Conservation (phyloP, 805 yeast genomes). For the Candida insectorum region DNA sequence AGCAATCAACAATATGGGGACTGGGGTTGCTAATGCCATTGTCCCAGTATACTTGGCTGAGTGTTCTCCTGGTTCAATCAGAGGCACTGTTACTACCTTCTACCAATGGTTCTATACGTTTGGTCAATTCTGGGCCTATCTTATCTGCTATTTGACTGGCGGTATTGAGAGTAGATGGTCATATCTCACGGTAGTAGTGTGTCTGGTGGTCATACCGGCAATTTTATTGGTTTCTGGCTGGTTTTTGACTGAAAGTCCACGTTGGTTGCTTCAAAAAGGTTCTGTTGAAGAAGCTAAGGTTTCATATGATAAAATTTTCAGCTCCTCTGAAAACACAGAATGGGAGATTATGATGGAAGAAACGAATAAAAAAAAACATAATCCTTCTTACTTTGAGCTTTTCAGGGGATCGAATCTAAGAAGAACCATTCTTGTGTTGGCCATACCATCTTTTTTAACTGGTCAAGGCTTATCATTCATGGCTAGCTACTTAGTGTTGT, state of each 20-base stretch:
- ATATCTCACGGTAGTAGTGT: neutral
- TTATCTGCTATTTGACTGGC: neutral
- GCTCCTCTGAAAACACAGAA: neutral
- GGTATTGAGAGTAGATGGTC: too few species aligned
- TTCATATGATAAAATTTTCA: neutral
- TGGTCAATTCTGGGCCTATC: conserved; percentile 1
- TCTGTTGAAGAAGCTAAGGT: conserved; percentile 1
- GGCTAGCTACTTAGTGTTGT: conserved; percentile 1
- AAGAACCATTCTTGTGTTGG: conserved; percentile 3
- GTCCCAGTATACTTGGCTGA: conserved; percentile 45
- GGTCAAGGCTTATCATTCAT: conserved; percentile 3
- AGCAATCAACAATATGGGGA: conserved; percentile 42
- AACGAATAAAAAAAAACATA: neutral
- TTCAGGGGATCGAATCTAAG: conserved; percentile 1
- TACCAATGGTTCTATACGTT: conserved; percentile 2
- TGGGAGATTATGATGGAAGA: neutral
- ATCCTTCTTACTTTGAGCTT: conserved; percentile 1
- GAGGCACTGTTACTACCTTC: neutral
- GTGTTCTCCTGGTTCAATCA: conserved; percentile 12
- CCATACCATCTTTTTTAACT: neutral
- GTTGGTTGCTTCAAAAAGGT: conserved; percentile 2
- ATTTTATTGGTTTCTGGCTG: neutral
- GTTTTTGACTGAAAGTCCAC: conserved; percentile 2
- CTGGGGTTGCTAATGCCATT: conserved; percentile 33
- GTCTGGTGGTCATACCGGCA: neutral